These are phyloP conservation scores for Fraxinus floribunda DNA, from an alignment of 305 asterid genomes.

Conservation along the genomic window DNA sequence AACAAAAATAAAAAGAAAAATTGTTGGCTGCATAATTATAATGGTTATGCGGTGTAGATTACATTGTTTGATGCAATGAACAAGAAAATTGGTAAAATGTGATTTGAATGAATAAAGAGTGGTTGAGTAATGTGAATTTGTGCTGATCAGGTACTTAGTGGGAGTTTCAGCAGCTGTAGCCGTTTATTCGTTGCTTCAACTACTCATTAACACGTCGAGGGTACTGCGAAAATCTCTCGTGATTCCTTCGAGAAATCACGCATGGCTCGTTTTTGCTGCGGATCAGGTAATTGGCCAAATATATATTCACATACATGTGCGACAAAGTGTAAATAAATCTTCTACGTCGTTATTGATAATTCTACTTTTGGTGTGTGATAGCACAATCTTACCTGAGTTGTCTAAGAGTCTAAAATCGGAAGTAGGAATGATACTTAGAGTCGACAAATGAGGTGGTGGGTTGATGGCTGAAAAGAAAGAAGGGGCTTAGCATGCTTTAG, in stretches of 20 bases:
- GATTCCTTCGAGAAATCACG: conserved; percentile 56
- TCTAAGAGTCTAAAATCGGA: background rate
- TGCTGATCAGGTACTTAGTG: conserved; percentile 61
- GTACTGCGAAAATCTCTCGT: conserved; percentile 40
- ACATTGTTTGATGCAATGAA: background rate
- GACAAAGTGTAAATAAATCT: background rate
- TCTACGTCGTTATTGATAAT: background rate
- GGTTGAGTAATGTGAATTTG: conserved; percentile 33
- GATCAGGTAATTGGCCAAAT: conserved; percentile 57
- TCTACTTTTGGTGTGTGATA: background rate
- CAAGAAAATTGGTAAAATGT: background rate
- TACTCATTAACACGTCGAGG: conserved; percentile 43
- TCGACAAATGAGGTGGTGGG: background rate
- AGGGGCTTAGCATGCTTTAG: too few relatives aligned
- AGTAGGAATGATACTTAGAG: background rate
- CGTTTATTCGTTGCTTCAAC: conserved; percentile 65
- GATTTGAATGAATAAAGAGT: conserved; percentile 20
- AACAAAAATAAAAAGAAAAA: background rate
- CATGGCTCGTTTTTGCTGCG: conserved; percentile 76
- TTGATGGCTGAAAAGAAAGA: background rate
- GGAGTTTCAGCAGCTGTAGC: conserved; percentile 80
- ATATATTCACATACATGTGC: background rate
- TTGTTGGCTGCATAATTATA: background rate
- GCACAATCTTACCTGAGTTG: background rate
- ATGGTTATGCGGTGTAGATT: background rate